Base-by-base conservation (phyloP, 2,329 filamentous ascomycete genomes). In the Microcera coccophila region DNA sequence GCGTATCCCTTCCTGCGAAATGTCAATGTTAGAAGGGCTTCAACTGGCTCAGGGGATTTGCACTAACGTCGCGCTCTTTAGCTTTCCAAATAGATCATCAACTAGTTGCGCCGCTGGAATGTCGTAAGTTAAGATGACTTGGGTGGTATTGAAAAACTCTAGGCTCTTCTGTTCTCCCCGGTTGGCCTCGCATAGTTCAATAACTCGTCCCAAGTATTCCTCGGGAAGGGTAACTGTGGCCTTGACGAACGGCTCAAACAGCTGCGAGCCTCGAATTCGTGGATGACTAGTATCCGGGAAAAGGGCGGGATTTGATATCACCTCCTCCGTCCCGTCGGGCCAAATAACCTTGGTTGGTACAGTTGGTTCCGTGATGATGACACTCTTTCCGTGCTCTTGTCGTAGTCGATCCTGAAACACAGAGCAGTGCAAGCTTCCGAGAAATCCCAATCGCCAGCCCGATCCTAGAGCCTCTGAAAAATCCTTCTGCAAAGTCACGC, bases 341-440 rank as follows among this genome's bases (percentile, higher is more conserved):
- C 84, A 93, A 9, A 87, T 65, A 7, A 97, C 78, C 63, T 90
- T 94, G 57, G 91, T 94, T 3, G 93, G 90, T 11, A 98, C 93
- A 0, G 88, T 91, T 0, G 93, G 93, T 28, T 95, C 91, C 0
- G 93, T 98, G 62, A 98, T 93, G 66, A 98, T 96, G 61, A 98
- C 90, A 59, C 83, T 93, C 3, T 87, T 86, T 4, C 91, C 93
- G 59, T 98, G 90, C 65, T 98, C 93, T 66, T 96, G 90, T 33
- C 89, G 82, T 40, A 98, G 70, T 1, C 93, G 86, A 65, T 98
- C 93, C 67, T 98, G 90, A 57, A 98, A 98, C 4, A 98, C 93
- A n/a, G 90, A 97, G 69, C 93, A 97, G 65, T 98, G 93, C 36
- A 98, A 72, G 11, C 90, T 97, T n/a, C 93, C 93, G 3, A 98